Evolutionary conservation across 1,284 basidiomycete genomes (phyloP), one percentile per base, ranked within the genome.

Genomic region (Porogramme epimiltina): DNA sequence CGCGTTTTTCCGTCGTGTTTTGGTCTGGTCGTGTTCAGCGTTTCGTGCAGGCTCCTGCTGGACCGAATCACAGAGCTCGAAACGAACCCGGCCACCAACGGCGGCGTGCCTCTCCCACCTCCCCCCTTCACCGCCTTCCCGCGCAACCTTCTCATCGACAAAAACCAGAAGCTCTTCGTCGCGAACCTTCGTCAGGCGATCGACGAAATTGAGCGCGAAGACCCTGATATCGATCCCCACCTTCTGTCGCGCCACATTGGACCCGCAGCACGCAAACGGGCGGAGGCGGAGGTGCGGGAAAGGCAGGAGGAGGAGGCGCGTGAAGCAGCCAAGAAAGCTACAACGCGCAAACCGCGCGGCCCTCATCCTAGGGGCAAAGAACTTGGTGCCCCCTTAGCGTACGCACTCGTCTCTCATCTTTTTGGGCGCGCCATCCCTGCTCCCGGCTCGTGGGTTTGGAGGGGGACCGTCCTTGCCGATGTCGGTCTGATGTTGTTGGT

Each of bases 61-160:
- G 80, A 84, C 58, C 79, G 83, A 34, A 81, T 85, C 58, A 70
- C 74, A 55, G 83, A 84, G 55, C 75, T 85, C 28, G 82, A 86
- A 66, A 64, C 66, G n/a, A 60, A 61, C 44, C 56, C 66, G 41
- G 51, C 59, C 3, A 66, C 28, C 56, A 62, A 52, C 43, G 61
- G 61, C 24, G 59, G 51, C 42, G 56, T 46, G 40, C 51, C 45
- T 52, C 54, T 60, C 37, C 55, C 46, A 22, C 60, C 43, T n/a
- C 62, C 64, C 8, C 64, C 67, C 42, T 47, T 73, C 72, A 61
- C 75, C 48, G 77, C 79, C 36, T 78, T 76, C 45, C 79, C 79
- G 18, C 78, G 75, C 47, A 70, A 74, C 25, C 71, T 80, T 38
- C 64, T 76, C 51, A 72, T 73, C 15, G 2, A 65, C 5, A 62